Percentiles rank a stretch among this genome's conserved stretches.
phyloP scores from a whole-genome alignment of 176 grass and related monocot genomes.

The Typha latifolia region DNA sequence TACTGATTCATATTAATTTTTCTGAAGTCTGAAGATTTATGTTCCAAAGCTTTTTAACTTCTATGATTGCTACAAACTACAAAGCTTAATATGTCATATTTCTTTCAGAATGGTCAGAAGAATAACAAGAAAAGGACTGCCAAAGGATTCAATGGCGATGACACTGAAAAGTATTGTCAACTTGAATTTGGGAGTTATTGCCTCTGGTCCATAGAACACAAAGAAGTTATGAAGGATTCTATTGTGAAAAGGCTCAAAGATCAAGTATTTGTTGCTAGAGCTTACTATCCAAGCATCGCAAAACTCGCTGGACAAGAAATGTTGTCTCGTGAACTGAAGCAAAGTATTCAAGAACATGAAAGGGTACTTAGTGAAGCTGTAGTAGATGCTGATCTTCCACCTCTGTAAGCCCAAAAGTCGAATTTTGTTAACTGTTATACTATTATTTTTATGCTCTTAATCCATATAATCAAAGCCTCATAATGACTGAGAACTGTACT shows the following conservation, averaged over 20 bases:
- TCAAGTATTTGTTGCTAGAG: conserved; percentile 63
- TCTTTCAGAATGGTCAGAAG: not conserved
- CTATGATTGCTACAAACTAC: not conserved
- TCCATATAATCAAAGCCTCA: not conserved
- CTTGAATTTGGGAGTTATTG: conserved; percentile 24
- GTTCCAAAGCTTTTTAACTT: not conserved
- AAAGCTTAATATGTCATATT: not conserved
- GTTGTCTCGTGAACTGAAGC: conserved; percentile 50
- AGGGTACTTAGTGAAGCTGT: conserved; percentile 39
- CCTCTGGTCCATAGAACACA: conserved; percentile 15
- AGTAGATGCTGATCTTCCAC: not conserved
- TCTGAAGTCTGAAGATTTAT: not conserved
- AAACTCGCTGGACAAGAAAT: conserved; percentile 52
- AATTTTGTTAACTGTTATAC: not conserved
- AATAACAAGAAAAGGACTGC: not conserved
- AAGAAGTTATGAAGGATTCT: conserved; percentile 44
- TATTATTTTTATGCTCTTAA: not conserved
- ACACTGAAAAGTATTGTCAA: conserved; percentile 6
- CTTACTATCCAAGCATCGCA: conserved; percentile 66
- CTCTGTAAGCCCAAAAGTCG: not conserved
- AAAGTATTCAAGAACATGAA: conserved; percentile 74
- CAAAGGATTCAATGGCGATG: conserved; percentile 1
- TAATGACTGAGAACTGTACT: not conserved
- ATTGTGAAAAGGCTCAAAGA: conserved; percentile 58
- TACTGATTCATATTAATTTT: not conserved